A percentile compares a stretch with the other conserved stretches of the same genome.
These are phyloP conservation scores for Starmerella lactis-condensi DNA, from an alignment of 805 yeast species.

Conservation along the genomic window DNA sequence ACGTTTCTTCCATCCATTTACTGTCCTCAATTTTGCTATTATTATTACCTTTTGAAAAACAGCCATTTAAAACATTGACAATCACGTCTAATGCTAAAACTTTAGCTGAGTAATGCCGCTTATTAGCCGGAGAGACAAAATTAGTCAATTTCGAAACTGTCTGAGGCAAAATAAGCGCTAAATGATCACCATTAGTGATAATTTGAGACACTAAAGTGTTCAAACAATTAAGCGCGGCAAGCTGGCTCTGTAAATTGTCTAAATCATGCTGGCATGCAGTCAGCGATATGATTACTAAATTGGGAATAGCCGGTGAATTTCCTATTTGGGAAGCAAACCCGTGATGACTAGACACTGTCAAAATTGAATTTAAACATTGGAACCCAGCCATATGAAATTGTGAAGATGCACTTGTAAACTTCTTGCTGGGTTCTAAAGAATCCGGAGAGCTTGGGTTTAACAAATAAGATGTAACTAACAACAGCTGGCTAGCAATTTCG, in stretches of 20 bases:
- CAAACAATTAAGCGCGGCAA: slow-evolving; percentile 13
- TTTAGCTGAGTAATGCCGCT: slow-evolving; percentile 10
- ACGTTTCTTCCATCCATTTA: slow-evolving; percentile 6
- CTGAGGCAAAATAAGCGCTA: slow-evolving; percentile 12
- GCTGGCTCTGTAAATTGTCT: slow-evolving; percentile 11
- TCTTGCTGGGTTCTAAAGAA: slow-evolving; percentile 12
- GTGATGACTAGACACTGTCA: slow-evolving; percentile 9
- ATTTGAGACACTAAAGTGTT: slow-evolving; percentile 5
- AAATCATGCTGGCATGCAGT: slow-evolving; percentile 14
- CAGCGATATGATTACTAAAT: slow-evolving; percentile 14
- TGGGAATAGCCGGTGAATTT: slow-evolving; percentile 15
- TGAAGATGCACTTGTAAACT: neutral
- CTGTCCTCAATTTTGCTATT: slow-evolving; percentile 2
- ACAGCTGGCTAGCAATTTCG: slow-evolving; percentile 16
- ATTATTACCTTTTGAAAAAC: slow-evolving; percentile 1
- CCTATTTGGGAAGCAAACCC: slow-evolving; percentile 7
- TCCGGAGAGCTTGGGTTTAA: slow-evolving; percentile 12
- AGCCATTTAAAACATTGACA: slow-evolving; percentile 1
- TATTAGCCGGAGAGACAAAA: slow-evolving; percentile 6
- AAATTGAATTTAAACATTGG: slow-evolving; percentile 14
- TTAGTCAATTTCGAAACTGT: slow-evolving; percentile 12
- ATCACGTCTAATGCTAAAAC: slow-evolving; percentile 6
- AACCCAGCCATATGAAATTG: slow-evolving; percentile 17
- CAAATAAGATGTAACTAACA: slow-evolving; percentile 17
- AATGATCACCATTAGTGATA: slow-evolving; percentile 7